phyloP scores from a whole-genome alignment of 2,329 filamentous ascomycete species.

The Orbilia ellipsospora region DNA sequence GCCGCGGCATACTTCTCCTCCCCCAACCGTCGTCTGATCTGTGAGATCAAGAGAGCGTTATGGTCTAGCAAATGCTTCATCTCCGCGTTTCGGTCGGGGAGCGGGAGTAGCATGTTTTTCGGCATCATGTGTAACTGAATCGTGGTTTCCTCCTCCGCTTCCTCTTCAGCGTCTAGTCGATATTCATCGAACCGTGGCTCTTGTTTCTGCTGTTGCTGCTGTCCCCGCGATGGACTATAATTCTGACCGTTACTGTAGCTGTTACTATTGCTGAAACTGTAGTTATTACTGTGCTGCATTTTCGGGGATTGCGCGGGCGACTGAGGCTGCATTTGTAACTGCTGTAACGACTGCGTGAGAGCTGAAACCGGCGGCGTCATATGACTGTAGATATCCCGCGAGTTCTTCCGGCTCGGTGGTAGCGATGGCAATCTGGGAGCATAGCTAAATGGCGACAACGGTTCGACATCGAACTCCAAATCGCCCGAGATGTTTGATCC shows the following conservation, averaged over 20 bases:
- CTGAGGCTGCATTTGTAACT: slow-evolving; percentile 5
- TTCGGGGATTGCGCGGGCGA: not conserved
- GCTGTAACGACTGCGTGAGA: slow-evolving; percentile 31
- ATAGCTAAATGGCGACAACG: slow-evolving; percentile 43
- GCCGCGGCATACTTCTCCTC: slow-evolving; percentile 36
- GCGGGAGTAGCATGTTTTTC: slow-evolving; percentile 44
- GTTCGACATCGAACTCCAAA: slow-evolving; percentile 53
- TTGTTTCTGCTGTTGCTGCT: not conserved
- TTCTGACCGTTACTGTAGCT: no score
- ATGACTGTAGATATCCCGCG: slow-evolving; percentile 37
- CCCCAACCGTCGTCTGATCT: slow-evolving; percentile 32
- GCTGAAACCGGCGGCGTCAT: slow-evolving; percentile 24
- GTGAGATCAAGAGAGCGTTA: slow-evolving; percentile 23
- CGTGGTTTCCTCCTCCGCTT: slow-evolving; percentile 20
- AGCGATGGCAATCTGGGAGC: slow-evolving; percentile 21
- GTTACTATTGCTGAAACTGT: no score
- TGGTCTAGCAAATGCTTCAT: slow-evolving; percentile 48
- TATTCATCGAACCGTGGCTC: not conserved
- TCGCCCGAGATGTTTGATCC: slow-evolving; percentile 8
- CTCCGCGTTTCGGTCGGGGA: slow-evolving; percentile 48
- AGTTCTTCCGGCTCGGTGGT: slow-evolving; percentile 40
- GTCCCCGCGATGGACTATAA: no score
- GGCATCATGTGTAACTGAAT: slow-evolving; percentile 54
- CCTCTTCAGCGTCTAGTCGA: not conserved
- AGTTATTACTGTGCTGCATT: not conserved